A percentile compares a stretch with the other conserved stretches of the same genome.
Evolutionary conservation across 2,329 filamentous ascomycete genomes (phyloP).

Genomic region (Teratosphaeria viscida): DNA sequence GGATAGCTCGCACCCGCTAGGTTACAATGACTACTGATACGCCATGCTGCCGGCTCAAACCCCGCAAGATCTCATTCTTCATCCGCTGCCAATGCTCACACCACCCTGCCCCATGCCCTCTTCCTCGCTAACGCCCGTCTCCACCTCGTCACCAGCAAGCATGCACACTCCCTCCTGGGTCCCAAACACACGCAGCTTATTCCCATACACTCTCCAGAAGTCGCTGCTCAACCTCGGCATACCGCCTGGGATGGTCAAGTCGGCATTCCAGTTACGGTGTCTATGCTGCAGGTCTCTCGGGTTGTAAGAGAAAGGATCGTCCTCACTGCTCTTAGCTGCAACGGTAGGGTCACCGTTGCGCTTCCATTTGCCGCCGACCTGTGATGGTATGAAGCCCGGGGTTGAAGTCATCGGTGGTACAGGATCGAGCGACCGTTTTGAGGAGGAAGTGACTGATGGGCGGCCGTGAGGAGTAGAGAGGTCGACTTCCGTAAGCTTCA

Average conservation of each 20-base stretch:
- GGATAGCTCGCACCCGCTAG: constrained; percentile 2
- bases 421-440: not conserved
- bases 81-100: not conserved
- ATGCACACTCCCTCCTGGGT: constrained; percentile 42
- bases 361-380: constrained; percentile 19
- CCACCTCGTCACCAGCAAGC: constrained; percentile 9
- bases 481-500: constrained; percentile 6
- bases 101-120: constrained; percentile 1
- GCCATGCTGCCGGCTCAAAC: not conserved
- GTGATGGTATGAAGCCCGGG: constrained; percentile 19
- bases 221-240: constrained; percentile 42
- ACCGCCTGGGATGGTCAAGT: constrained; percentile 8
- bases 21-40: not conserved
- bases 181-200: constrained; percentile 50
- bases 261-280: constrained; percentile 10
- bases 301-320: constrained; percentile 18
- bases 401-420: not conserved
- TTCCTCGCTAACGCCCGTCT: not conserved
- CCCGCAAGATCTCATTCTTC: not conserved
- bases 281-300: constrained; percentile 14
- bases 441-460: not conserved
- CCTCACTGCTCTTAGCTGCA: constrained; percentile 6
- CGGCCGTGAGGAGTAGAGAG: constrained; percentile 1
- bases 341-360: constrained; percentile 19
- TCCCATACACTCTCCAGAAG: constrained; percentile 51